Evolutionary conservation across 2,329 filamentous ascomycete species (phyloP).

Genomic region (Penicillium crustosum): DNA sequence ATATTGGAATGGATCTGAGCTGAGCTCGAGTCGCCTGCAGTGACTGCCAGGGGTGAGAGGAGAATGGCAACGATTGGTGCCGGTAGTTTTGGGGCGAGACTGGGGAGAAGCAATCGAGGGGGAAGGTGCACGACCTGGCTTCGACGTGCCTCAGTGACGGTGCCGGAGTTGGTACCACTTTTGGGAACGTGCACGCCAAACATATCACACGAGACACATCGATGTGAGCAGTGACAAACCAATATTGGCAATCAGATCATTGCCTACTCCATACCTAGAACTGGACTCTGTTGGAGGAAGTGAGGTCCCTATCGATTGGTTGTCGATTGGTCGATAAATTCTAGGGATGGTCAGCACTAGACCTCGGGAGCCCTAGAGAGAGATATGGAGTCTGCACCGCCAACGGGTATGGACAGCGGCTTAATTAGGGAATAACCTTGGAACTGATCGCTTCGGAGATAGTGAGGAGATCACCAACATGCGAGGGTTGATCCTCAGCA

Average conservation of each 20-base stretch:
- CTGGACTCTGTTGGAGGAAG: slow-evolving; percentile 33
- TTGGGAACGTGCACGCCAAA: slow-evolving; percentile 36
- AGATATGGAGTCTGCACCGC: slow-evolving; percentile 40
- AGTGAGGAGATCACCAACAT: neutral
- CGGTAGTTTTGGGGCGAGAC: slow-evolving; percentile 40
- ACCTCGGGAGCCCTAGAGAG: slow-evolving; percentile 31
- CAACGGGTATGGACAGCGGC: slow-evolving; percentile 43
- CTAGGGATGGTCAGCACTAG: neutral
- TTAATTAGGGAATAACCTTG: slow-evolving; percentile 17
- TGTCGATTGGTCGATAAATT: neutral
- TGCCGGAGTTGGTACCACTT: slow-evolving; percentile 26
- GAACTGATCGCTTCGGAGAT: slow-evolving; percentile 5
- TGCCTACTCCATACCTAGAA: slow-evolving; percentile 46
- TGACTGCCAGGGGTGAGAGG: slow-evolving; percentile 39
- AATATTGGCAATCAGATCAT: slow-evolving; percentile 38
- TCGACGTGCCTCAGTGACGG: slow-evolving; percentile 28
- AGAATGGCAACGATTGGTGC: slow-evolving; percentile 40
- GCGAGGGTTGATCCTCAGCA: too few species aligned
- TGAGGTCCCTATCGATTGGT: neutral
- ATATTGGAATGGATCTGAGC: too few species aligned
- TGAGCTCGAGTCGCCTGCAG: slow-evolving; percentile 17
- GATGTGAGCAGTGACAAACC: slow-evolving; percentile 40
- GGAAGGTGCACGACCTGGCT: slow-evolving; percentile 36
- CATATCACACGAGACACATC: slow-evolving; percentile 38
- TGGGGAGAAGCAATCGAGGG: slow-evolving; percentile 44